phyloP scores from a whole-genome alignment of 2,329 filamentous ascomycete species.

The Aureobasidium namibiae region DNA sequence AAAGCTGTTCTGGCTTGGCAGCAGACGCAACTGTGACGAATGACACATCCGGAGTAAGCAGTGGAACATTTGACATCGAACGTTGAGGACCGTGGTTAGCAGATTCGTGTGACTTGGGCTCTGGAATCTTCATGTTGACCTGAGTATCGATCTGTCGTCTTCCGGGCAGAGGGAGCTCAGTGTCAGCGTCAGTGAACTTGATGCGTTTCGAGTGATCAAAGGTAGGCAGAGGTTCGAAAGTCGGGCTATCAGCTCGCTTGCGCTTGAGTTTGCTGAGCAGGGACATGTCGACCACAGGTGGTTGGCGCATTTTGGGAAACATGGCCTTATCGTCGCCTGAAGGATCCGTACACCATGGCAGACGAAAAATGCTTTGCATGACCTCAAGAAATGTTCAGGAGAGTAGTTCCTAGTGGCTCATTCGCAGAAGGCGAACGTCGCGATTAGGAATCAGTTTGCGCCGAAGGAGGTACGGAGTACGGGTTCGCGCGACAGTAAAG shows the following conservation, averaged over 20 bases:
- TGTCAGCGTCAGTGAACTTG: slow-evolving; percentile 20
- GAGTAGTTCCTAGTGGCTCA: neutral
- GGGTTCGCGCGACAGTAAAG: slow-evolving; percentile 8
- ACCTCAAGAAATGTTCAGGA: slow-evolving; percentile 3
- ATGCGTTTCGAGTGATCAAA: slow-evolving; percentile 22
- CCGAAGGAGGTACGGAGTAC: neutral
- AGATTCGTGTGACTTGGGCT: neutral
- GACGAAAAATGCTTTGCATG: slow-evolving; percentile 45
- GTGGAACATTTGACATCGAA: neutral
- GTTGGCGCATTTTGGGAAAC: slow-evolving; percentile 34
- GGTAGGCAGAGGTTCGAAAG: slow-evolving; percentile 22
- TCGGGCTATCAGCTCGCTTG: slow-evolving; percentile 46
- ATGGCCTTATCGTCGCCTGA: slow-evolving; percentile 34
- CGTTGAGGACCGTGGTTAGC: neutral
- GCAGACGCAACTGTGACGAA: neutral
- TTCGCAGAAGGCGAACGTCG: neutral
- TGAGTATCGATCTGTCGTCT: neutral
- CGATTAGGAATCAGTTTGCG: neutral
- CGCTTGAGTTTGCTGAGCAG: slow-evolving; percentile 49
- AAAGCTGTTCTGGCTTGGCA: neutral
- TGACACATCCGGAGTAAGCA: neutral
- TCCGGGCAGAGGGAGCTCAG: neutral
- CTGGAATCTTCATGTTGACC: neutral
- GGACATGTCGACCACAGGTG: slow-evolving; percentile 39
- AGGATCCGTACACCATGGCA: slow-evolving; percentile 38